Percentiles rank a stretch among this genome's conserved stretches.
Conservation (phyloP, 805 yeast genomes). For the Kuraishia cidri region DNA sequence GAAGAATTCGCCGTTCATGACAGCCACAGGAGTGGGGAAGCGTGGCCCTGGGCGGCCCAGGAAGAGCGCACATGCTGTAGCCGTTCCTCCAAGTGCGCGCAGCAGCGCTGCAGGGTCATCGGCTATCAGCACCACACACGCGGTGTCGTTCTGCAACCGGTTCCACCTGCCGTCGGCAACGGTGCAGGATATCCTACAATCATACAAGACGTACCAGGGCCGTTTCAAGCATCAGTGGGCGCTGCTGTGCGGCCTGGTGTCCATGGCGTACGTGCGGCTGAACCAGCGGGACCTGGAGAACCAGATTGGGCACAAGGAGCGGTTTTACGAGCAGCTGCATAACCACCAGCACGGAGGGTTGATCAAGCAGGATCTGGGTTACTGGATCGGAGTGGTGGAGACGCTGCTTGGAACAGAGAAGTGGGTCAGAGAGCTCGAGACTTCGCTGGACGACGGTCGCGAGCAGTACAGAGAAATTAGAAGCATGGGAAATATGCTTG, state of each 20-base stretch:
- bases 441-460: no score
- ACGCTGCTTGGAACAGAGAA: conserved; percentile 44
- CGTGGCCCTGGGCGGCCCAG: conserved; percentile 1
- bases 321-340: conserved; percentile 41
- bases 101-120: not conserved
- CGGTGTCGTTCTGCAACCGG: conserved; percentile 40
- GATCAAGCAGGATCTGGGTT: conserved; percentile 35
- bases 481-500: not conserved
- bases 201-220: conserved; percentile 38
- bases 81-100: no score
- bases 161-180: conserved; percentile 51
- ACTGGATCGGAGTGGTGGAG: conserved; percentile 45
- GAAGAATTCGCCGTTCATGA: not conserved
- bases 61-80: not conserved
- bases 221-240: conserved; percentile 62
- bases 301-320: conserved; percentile 39
- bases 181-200: conserved; percentile 39
- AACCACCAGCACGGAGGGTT: conserved; percentile 45
- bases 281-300: conserved; percentile 34
- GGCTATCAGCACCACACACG: not conserved
- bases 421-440: conserved; percentile 51
- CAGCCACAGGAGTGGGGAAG: not conserved
- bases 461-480: not conserved
- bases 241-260: conserved; percentile 55
- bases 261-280: conserved; percentile 47